Conservation (phyloP, 2,329 filamentous ascomycete genomes). For the Onygena corvina region DNA sequence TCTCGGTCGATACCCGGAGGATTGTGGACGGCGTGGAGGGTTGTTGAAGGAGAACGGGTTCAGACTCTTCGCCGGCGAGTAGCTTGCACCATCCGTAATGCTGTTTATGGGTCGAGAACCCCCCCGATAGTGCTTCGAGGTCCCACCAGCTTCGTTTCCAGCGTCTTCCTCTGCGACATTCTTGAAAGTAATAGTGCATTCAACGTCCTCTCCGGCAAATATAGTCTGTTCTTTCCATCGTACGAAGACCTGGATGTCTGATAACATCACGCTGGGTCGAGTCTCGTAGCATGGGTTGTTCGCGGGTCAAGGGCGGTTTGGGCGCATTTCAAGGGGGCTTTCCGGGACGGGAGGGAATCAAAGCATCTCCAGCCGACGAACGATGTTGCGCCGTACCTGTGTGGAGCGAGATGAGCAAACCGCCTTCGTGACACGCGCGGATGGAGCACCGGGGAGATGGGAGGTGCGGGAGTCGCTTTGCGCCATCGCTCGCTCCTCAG, state of each 20-base stretch:
- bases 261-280: conserved; percentile 26
- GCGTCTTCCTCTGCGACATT: conserved; percentile 51
- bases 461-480: background rate
- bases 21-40: conserved; percentile 25
- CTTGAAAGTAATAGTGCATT: conserved; percentile 92
- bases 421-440: background rate
- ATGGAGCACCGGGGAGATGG: background rate
- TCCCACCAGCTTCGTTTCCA: conserved; percentile 22
- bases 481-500: background rate
- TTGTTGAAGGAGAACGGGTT: conserved; percentile 27
- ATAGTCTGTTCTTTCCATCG: conserved; percentile 89
- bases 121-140: conserved; percentile 28
- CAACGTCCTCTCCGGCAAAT: conserved; percentile 90
- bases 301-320: conserved; percentile 2
- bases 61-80: conserved; percentile 30
- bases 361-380: background rate
- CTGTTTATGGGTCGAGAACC: conserved; percentile 27
- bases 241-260: conserved; percentile 89
- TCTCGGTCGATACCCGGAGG: conserved; percentile 22
- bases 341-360: conserved; percentile 4
- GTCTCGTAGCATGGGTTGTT: conserved; percentile 8
- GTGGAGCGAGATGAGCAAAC: background rate
- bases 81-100: conserved; percentile 26
- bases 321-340: conserved; percentile 2
- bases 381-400: background rate